phyloP scores from a whole-genome alignment of 2,329 filamentous ascomycete genomes.

The Aspergillus eucalypticola region DNA sequence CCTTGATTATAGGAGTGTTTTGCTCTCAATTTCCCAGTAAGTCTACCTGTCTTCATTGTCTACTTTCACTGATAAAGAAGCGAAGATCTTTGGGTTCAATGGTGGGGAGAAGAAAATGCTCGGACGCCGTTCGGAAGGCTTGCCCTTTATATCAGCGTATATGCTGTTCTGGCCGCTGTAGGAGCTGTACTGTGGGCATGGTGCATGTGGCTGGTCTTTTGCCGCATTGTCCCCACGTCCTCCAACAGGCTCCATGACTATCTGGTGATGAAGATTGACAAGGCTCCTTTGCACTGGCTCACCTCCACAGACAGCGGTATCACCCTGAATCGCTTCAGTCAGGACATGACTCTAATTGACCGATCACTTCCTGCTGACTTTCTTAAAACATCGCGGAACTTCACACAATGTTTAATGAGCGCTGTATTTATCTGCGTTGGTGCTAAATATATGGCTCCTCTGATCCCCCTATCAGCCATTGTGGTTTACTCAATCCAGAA shows the following conservation, averaged over 20 bases:
- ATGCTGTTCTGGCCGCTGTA: neutral
- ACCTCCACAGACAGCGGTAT: neutral
- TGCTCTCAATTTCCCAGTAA: neutral
- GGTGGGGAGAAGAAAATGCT: slow-evolving; percentile 1
- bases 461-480: neutral
- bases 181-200: neutral
- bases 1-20: neutral
- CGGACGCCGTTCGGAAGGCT: neutral
- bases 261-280: slow-evolving; percentile 48
- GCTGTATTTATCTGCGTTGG: neutral
- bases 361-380: slow-evolving; percentile 1
- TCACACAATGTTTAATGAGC: neutral
- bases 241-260: slow-evolving; percentile 21
- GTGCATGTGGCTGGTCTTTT: slow-evolving; percentile 5
- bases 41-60: neutral
- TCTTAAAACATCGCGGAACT: neutral
- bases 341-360: slow-evolving; percentile 7
- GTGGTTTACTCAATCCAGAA: neutral
- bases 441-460: neutral
- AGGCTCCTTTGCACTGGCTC: slow-evolving; percentile 25
- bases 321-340: neutral
- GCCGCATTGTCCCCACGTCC: neutral
- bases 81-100: slow-evolving; percentile 1
- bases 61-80: neutral
- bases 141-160: neutral